These are phyloP conservation scores for Penicillium sp. DNA, from an alignment of 2,329 filamentous ascomycete species.

Conservation along the genomic window DNA sequence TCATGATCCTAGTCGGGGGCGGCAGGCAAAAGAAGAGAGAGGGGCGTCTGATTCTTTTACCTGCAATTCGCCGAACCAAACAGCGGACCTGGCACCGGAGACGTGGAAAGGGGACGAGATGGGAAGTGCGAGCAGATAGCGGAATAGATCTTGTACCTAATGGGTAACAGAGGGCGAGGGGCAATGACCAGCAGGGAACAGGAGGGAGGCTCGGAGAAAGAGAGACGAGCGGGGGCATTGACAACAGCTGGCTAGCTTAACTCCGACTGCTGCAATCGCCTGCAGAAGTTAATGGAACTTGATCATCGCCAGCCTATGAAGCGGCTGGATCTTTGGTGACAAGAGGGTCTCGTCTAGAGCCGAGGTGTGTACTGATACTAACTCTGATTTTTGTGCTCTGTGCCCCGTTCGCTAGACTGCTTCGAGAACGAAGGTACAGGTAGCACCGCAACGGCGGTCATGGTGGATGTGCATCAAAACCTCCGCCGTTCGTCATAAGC, in stretches of 20 bases:
- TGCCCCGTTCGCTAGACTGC: background rate
- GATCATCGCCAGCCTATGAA: background rate
- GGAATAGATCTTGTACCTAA: background rate
- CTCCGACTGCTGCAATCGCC: constrained; percentile 2
- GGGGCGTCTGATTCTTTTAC: constrained; percentile 7
- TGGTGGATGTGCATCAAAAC: background rate
- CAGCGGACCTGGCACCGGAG: background rate
- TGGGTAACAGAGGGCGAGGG: background rate
- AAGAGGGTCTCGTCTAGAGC: background rate
- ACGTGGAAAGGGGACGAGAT: background rate
- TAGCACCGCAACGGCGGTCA: background rate
- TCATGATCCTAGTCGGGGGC: background rate
- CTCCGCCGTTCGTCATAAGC: constrained; percentile 2
- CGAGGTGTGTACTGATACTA: background rate
- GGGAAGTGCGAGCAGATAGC: background rate
- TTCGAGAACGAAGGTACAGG: background rate
- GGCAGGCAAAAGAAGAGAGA: background rate
- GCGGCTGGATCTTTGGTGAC: background rate
- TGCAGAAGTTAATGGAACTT: constrained; percentile 5
- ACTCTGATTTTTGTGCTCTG: background rate
- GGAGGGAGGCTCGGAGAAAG: background rate
- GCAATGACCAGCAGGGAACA: background rate
- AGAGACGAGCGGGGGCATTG: constrained; percentile 1
- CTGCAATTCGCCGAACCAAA: constrained; percentile 37
- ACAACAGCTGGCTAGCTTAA: background rate